These are phyloP conservation scores for Claviceps sp. DNA, from an alignment of 2,329 filamentous ascomycete species.

Conservation along the genomic window DNA sequence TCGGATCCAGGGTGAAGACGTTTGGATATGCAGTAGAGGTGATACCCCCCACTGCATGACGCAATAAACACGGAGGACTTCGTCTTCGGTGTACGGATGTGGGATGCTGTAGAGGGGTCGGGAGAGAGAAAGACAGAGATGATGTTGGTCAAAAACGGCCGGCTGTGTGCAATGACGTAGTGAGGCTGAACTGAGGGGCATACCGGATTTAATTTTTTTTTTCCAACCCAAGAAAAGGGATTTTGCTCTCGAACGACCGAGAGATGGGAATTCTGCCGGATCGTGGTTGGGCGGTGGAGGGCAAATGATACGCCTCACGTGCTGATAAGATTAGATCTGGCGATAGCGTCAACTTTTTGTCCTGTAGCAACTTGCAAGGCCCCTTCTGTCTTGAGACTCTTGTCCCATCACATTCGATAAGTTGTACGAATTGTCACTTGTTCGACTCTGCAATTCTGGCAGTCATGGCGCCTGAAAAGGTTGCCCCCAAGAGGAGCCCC, in stretches of 20 bases:
- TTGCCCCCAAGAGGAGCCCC: constrained; percentile 28
- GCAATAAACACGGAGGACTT: constrained; percentile 12
- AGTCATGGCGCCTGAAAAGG: constrained; percentile 20
- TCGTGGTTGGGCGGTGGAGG: not conserved
- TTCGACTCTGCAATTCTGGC: not conserved
- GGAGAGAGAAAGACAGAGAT: not conserved
- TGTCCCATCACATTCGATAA: too few relatives aligned
- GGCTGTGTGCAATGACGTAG: constrained; percentile 7
- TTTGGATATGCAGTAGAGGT: constrained; percentile 38
- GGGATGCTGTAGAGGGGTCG: constrained; percentile 1
- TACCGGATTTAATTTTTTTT: not conserved
- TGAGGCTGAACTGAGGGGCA: constrained; percentile 1
- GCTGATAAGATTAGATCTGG: constrained; percentile 19
- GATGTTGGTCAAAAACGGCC: constrained; percentile 2
- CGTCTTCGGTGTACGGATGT: constrained; percentile 1
- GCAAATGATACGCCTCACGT: constrained; percentile 11
- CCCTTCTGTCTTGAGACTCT: too few relatives aligned
- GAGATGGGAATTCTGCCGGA: constrained; percentile 5
- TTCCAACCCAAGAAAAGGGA: not conserved
- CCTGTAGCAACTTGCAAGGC: not conserved
- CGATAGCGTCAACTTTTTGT: constrained; percentile 7
- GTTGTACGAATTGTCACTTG: too few relatives aligned
- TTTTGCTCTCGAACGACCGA: not conserved
- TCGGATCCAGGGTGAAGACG: constrained; percentile 43
- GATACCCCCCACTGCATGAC: constrained; percentile 44